Evolutionary conservation across 306 rosid genomes (phyloP).

Genomic region (Vigna radiata): DNA sequence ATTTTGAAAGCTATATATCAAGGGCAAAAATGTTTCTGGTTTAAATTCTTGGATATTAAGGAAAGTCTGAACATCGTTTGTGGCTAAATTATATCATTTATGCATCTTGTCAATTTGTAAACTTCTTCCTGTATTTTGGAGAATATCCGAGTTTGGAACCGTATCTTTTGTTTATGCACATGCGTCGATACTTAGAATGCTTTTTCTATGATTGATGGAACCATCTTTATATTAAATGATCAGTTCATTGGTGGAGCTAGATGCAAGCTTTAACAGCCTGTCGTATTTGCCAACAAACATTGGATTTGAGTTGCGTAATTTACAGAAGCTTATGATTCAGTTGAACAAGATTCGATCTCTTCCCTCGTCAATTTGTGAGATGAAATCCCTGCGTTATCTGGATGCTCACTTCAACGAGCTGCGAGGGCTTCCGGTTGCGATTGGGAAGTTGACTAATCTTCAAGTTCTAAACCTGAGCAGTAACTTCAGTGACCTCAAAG

Average conservation of each 20-base stretch:
- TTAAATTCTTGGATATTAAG: no score
- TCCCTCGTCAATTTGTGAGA: constrained; percentile 85
- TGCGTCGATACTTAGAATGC: constrained; percentile 7
- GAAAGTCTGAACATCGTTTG: background rate
- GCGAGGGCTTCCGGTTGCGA: constrained; percentile 78
- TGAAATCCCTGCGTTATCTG: constrained; percentile 73
- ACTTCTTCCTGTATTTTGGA: no score
- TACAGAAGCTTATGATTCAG: constrained; percentile 71
- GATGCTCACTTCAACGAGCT: constrained; percentile 97
- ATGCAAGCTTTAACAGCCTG: constrained; percentile 83
- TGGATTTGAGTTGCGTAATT: constrained; percentile 67
- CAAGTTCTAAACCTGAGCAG: constrained; percentile 76
- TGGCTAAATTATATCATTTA: no score
- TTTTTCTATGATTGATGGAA: constrained; percentile 10
- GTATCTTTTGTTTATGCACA: background rate
- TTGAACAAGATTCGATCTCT: constrained; percentile 86
- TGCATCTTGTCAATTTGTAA: no score
- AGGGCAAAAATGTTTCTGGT: no score
- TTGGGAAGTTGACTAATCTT: constrained; percentile 73
- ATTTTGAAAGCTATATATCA: background rate
- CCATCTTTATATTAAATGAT: constrained; percentile 37
- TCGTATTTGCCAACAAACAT: constrained; percentile 97
- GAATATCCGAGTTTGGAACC: background rate
- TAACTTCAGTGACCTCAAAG: constrained; percentile 80
- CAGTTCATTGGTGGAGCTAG: constrained; percentile 96